Conservation (phyloP, 192 early-diverging fungal species). For the Coemansia sp. region DNA sequence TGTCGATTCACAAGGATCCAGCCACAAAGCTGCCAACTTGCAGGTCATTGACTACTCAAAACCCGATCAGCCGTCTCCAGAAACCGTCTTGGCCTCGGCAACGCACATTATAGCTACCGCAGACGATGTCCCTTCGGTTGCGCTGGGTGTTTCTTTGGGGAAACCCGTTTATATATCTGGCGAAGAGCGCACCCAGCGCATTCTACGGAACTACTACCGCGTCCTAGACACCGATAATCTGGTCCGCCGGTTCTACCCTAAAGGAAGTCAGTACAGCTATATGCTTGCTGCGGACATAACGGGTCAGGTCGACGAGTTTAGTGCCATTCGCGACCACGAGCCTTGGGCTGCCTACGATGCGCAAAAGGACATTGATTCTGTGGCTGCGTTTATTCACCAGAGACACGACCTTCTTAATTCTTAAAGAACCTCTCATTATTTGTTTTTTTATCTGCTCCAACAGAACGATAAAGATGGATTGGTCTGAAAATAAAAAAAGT, state of each 20-base stretch:
- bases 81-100: constrained; percentile 20
- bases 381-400: constrained; percentile 27
- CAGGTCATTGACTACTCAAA: constrained; percentile 38
- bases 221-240: constrained; percentile 38
- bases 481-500: background rate
- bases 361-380: constrained; percentile 24
- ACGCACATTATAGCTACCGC: constrained; percentile 37
- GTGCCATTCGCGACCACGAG: constrained; percentile 50
- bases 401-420: constrained; percentile 13
- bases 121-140: constrained; percentile 31
- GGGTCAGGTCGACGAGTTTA: constrained; percentile 40
- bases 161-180: constrained; percentile 49
- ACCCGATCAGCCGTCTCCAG: constrained; percentile 26
- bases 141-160: constrained; percentile 33
- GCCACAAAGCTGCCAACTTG: background rate
- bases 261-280: constrained; percentile 48
- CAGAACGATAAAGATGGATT: background rate
- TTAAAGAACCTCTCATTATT: background rate
- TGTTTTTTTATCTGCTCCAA: background rate
- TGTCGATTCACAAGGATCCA: background rate
- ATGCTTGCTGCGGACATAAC: constrained; percentile 43
- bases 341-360: constrained; percentile 43
- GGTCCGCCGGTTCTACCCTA: constrained; percentile 51
- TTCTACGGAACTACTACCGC: constrained; percentile 48
- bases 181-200: constrained; percentile 33